Evolutionary conservation across 768 basidiomycete species (phyloP).

Genomic region (Termitomyces heimii): DNA sequence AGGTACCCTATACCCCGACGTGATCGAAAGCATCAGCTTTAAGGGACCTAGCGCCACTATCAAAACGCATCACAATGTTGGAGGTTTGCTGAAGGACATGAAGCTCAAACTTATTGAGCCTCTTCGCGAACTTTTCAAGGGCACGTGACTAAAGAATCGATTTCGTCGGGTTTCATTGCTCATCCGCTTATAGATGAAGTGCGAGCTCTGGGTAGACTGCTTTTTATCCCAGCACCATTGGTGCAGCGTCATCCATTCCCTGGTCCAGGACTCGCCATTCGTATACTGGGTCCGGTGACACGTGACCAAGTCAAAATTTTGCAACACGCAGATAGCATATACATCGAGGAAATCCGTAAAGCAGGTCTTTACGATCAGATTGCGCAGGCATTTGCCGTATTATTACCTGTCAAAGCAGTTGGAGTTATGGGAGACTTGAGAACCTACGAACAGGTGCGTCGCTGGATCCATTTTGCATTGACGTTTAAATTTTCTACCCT

Average conservation of each 20-base stretch:
- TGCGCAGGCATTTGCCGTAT: constrained; percentile 93
- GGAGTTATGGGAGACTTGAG: constrained; percentile 97
- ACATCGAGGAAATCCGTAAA: constrained; percentile 95
- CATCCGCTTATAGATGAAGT: constrained; percentile 72
- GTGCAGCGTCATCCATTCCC: constrained; percentile 99
- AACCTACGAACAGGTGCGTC: constrained; percentile 85
- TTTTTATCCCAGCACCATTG: constrained; percentile 87
- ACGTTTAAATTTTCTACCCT: constrained; percentile 5
- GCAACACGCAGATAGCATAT: constrained; percentile 91
- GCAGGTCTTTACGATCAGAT: constrained; percentile 92
- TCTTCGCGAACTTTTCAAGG: constrained; percentile 96
- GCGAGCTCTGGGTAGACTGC: constrained; percentile 82
- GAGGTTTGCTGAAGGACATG: constrained; percentile 94
- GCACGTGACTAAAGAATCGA: constrained; percentile 33
- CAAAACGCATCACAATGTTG: constrained; percentile 99
- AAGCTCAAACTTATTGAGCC: constrained; percentile 98
- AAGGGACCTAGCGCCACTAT: constrained; percentile 98
- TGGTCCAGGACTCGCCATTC: constrained; percentile 95
- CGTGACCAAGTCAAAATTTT: constrained; percentile 88
- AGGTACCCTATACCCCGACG: constrained; percentile 97
- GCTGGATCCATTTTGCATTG: background rate
- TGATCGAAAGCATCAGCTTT: constrained; percentile 99
- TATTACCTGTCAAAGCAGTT: constrained; percentile 92
- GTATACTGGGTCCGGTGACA: constrained; percentile 93
- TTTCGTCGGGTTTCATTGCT: background rate